phyloP scores from a whole-genome alignment of 139 green algal species.

The Tetradesmus obliquus region DNA sequence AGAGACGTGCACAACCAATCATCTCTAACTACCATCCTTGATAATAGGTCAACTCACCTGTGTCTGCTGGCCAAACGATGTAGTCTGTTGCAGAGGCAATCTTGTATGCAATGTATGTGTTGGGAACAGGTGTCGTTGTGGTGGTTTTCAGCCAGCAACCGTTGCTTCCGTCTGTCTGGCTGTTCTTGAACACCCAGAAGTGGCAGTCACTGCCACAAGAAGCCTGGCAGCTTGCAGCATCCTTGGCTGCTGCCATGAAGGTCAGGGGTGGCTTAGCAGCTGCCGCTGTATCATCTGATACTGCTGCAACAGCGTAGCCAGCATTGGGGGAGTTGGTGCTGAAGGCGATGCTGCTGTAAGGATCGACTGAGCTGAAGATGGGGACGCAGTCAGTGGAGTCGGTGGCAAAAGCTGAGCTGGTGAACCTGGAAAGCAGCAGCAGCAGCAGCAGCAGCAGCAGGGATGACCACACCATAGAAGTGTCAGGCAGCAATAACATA shows the following conservation, averaged over 20 bases:
- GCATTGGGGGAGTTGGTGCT: neutral
- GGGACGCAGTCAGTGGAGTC: too few species aligned
- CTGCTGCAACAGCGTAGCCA: neutral
- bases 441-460: too few species aligned
- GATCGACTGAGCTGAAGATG: too few species aligned
- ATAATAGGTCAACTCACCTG: neutral
- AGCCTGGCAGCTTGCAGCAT: neutral
- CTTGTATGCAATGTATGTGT: conserved; percentile 22
- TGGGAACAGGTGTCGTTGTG: neutral
- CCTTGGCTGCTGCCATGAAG: neutral
- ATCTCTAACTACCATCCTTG: too few species aligned
- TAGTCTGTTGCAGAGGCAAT: neutral
- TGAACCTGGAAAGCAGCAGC: too few species aligned
- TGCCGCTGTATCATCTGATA: neutral
- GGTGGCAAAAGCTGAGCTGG: too few species aligned
- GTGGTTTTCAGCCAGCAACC: neutral
- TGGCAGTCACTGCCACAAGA: neutral
- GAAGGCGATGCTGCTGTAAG: neutral
- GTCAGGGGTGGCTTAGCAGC: too few species aligned
- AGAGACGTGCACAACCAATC: too few species aligned
- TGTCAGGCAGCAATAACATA: too few species aligned
- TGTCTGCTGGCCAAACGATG: neutral
- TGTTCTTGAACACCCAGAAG: neutral
- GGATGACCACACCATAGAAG: too few species aligned
- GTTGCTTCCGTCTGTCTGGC: neutral